Base-by-base conservation (phyloP, 345 rosid species). In the Excoecaria agallocha region DNA sequence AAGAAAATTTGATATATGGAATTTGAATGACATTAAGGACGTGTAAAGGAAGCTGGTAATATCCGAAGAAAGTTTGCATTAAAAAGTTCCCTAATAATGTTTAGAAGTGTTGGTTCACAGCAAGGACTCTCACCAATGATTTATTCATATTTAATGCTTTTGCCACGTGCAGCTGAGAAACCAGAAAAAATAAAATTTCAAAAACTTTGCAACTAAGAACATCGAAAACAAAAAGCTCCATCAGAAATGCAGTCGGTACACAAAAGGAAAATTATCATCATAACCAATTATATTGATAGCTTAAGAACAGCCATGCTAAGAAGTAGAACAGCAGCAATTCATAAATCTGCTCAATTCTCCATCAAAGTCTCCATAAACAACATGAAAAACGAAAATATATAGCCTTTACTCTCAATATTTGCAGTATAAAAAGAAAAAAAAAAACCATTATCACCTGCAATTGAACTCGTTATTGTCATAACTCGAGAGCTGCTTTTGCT, bases 101-200 rank as follows among this genome's bases (percentile, higher is more conserved):
- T 59, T 1, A 10, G 66, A 70, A 56, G 12, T 24, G 56, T 24
- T 16, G 11, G 63, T n/a, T 37, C n/a, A 45, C 16, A 7, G 10
- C 9, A 64, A 61, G 41, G 50, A 62, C 58, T 49, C 88, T 86
- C 71, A 94, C 96, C 89, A 79, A 60, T 78, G 86, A 79, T 51
- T 74, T 79, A 70, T 81, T 64, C 56, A 79, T 55, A 59, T 80
- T 85, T 67, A 86, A 85, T 51, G 98, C 97, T 76, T 85, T 90
- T 38, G 96, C 93, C 41, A 84, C 77, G 76, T 85, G 90, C 84
- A 72, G 80, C 98, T 93, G 89, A 48, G 66, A 75, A 66, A 22
- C 16, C 37, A 72, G 12, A n/a, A 48, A 72, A 13, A 5, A 41
- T 7, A 15, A 22, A 56, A 16, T 19, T 20, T 43, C 12, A 49